Conservation (phyloP, 83 land plant species). For the Picea engelmannii region DNA sequence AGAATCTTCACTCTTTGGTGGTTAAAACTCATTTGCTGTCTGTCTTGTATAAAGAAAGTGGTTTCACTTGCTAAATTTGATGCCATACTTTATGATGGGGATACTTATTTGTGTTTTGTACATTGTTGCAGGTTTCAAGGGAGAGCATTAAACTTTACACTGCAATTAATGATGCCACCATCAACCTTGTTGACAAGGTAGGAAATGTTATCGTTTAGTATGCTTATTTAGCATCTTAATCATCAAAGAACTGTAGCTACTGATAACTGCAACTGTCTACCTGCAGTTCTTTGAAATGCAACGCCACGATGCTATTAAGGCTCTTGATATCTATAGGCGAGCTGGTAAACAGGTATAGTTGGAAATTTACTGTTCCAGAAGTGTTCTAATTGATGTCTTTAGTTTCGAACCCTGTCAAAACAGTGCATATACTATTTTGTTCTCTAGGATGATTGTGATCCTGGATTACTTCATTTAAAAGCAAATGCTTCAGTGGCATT, state of each 20-base stretch:
- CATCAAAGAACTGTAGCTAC: neutral
- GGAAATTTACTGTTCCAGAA: neutral
- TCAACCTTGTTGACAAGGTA: conserved; percentile 80
- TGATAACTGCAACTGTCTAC: conserved; percentile 6
- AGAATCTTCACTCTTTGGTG: neutral
- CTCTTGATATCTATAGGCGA: conserved; percentile 90
- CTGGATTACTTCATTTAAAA: neutral
- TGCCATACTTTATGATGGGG: neutral
- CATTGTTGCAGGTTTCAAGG: conserved; percentile 50
- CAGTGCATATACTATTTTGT: no score
- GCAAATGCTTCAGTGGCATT: neutral
- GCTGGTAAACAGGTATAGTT: conserved; percentile 84
- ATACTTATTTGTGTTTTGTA: neutral
- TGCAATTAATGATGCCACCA: conserved; percentile 66
- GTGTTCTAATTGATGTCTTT: neutral
- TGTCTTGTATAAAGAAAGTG: neutral
- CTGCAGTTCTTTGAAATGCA: conserved; percentile 99
- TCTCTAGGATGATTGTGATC: no score
- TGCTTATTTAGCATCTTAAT: neutral
- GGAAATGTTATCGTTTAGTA: neutral
- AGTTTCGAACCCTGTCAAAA: neutral
- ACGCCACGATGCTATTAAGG: conserved; percentile 86
- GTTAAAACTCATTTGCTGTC: neutral
- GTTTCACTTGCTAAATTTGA: neutral
- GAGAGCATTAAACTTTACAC: conserved; percentile 73